Percentiles rank a stretch among this genome's conserved stretches.
Evolutionary conservation across 805 yeast genomes (phyloP).

Genomic region (Yarrowia bubula): DNA sequence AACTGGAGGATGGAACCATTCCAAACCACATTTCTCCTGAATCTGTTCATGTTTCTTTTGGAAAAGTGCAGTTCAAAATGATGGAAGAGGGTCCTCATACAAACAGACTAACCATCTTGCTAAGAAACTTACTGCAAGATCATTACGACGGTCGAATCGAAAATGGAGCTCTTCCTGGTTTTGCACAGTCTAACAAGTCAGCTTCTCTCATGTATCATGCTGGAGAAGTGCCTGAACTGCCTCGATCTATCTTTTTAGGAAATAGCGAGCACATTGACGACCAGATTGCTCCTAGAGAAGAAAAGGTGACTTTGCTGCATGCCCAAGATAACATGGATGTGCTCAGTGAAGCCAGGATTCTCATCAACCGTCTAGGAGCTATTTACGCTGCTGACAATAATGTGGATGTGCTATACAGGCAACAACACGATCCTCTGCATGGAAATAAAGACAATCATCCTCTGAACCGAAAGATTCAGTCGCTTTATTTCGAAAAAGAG

Average conservation of each 20-base stretch:
- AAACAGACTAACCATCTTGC: neutral
- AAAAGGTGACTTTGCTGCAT: neutral
- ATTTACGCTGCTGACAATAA: slow-evolving; percentile 6
- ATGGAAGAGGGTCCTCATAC: neutral
- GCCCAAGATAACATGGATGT: slow-evolving; percentile 1
- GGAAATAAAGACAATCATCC: neutral
- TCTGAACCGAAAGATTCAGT: slow-evolving; percentile 12
- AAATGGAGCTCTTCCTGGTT: slow-evolving; percentile 13
- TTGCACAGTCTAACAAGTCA: slow-evolving; percentile 1
- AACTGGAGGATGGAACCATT: neutral
- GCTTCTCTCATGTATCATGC: neutral
- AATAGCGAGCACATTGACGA: neutral
- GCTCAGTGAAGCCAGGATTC: slow-evolving; percentile 4
- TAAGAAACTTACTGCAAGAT: neutral
- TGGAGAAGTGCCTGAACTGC: neutral
- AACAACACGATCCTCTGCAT: slow-evolving; percentile 13
- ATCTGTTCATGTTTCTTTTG: neutral
- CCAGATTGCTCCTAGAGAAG: slow-evolving; percentile 15
- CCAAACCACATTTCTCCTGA: neutral
- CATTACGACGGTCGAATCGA: neutral
- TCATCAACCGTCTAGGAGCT: slow-evolving; percentile 27
- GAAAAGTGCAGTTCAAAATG: neutral
- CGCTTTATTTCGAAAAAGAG: slow-evolving; percentile 12
- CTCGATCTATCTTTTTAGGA: neutral
- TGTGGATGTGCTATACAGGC: slow-evolving; percentile 1